Percentiles rank a stretch among this genome's conserved stretches.
These are phyloP conservation scores for Polygonum aviculare DNA, from an alignment of 148 eudicot genomes.

Conservation along the genomic window DNA sequence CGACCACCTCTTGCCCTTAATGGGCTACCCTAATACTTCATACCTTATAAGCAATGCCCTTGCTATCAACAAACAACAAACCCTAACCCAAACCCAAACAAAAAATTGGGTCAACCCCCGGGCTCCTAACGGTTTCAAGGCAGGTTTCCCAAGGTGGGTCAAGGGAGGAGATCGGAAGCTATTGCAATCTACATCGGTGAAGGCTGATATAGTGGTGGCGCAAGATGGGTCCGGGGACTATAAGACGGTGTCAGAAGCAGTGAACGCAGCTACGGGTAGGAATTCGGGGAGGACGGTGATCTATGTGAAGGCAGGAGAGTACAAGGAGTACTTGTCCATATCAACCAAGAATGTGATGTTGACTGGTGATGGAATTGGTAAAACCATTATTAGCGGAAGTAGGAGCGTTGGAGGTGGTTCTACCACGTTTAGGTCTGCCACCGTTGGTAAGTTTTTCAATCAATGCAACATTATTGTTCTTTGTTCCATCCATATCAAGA, in stretches of 20 bases:
- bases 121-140: conserved; percentile 11
- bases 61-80: conserved; percentile 34
- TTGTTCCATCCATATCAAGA: too few relatives aligned
- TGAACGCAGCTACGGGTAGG: conserved; percentile 35
- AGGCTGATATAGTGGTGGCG: conserved; percentile 58
- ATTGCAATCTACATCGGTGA: conserved; percentile 14
- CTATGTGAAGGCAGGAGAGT: conserved; percentile 52
- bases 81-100: conserved; percentile 8
- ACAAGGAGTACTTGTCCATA: conserved; percentile 46
- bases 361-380: conserved; percentile 76
- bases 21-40: conserved; percentile 33
- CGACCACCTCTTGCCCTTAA: conserved; percentile 19
- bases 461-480: neutral
- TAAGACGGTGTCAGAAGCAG: conserved; percentile 38
- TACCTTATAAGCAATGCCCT: conserved; percentile 51
- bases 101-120: neutral
- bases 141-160: conserved; percentile 51
- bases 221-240: conserved; percentile 72
- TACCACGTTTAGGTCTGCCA: conserved; percentile 62
- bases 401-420: conserved; percentile 68
- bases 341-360: conserved; percentile 48
- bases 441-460: conserved; percentile 53
- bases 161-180: conserved; percentile 36
- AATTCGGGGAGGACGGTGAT: conserved; percentile 56
- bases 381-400: conserved; percentile 68